Percentiles rank a stretch among this genome's conserved stretches.
phyloP scores from a whole-genome alignment of 495 filamentous ascomycete species.

The Staphylotrichum tortipilum region DNA sequence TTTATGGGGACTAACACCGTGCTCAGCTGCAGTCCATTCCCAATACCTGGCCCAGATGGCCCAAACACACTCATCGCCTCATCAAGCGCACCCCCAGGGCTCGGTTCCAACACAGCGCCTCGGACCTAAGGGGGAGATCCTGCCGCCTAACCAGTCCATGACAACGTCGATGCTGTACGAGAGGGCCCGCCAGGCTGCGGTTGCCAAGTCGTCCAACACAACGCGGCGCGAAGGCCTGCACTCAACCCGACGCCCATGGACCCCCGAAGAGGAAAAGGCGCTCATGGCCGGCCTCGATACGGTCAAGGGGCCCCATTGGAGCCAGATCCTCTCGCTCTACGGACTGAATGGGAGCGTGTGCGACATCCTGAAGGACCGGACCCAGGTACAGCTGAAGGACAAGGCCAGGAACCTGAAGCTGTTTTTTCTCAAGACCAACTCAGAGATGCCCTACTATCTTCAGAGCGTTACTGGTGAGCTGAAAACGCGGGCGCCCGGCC shows the following conservation, averaged over 20 bases:
- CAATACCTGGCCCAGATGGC: slow-evolving; percentile 15
- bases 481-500: slow-evolving; percentile 79
- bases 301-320: slow-evolving; percentile 93
- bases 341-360: slow-evolving; percentile 74
- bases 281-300: slow-evolving; percentile 86
- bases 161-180: slow-evolving; percentile 76
- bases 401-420: slow-evolving; percentile 92
- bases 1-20: background rate
- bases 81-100: slow-evolving; percentile 16
- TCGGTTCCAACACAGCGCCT: background rate
- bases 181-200: slow-evolving; percentile 70
- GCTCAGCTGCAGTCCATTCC: slow-evolving; percentile 6
- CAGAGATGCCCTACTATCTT: slow-evolving; percentile 86
- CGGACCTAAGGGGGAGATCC: slow-evolving; percentile 8
- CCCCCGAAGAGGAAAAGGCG: slow-evolving; percentile 81
- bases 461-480: slow-evolving; percentile 88
- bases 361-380: slow-evolving; percentile 81
- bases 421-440: slow-evolving; percentile 88
- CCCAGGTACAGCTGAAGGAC: slow-evolving; percentile 92
- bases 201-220: slow-evolving; percentile 67
- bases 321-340: slow-evolving; percentile 84
- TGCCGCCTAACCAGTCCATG: slow-evolving; percentile 63
- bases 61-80: slow-evolving; percentile 11
- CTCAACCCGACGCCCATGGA: slow-evolving; percentile 84
- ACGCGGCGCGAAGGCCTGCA: slow-evolving; percentile 67